These are phyloP conservation scores for Phalaenopsis hybrid DNA, from an alignment of 116 monocot species.

Conservation along the genomic window DNA sequence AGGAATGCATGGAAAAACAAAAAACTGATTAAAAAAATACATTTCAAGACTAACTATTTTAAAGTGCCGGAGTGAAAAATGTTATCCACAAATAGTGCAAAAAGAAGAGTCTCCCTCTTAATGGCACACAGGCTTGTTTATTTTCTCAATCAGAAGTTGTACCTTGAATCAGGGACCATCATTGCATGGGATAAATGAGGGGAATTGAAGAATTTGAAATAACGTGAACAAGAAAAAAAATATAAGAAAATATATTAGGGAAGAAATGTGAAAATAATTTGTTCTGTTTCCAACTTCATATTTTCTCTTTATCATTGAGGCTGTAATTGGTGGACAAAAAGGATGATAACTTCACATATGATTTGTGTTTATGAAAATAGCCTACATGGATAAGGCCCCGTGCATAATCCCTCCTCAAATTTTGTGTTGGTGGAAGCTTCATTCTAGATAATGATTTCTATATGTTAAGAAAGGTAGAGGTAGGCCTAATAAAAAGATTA, in stretches of 20 bases:
- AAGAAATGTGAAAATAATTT: background rate
- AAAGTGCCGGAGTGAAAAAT: no score
- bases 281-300: background rate
- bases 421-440: background rate
- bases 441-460: background rate
- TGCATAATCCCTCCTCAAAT: background rate
- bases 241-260: background rate
- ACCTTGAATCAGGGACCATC: background rate
- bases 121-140: no score
- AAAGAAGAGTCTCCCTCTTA: no score
- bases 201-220: background rate
- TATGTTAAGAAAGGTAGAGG: no score
- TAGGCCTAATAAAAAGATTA: no score
- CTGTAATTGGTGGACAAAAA: background rate
- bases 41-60: no score
- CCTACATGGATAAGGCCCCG: background rate
- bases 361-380: background rate
- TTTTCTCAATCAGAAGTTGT: background rate
- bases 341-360: background rate
- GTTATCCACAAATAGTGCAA: no score
- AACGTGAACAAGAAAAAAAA: background rate
- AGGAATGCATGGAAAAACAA: no score
- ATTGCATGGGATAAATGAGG: background rate
- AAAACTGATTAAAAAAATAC: no score
- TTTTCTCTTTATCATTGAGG: background rate